These are phyloP conservation scores for Teratosphaeriaceae sp. DNA, from an alignment of 2,329 filamentous ascomycete species.

Conservation along the genomic window DNA sequence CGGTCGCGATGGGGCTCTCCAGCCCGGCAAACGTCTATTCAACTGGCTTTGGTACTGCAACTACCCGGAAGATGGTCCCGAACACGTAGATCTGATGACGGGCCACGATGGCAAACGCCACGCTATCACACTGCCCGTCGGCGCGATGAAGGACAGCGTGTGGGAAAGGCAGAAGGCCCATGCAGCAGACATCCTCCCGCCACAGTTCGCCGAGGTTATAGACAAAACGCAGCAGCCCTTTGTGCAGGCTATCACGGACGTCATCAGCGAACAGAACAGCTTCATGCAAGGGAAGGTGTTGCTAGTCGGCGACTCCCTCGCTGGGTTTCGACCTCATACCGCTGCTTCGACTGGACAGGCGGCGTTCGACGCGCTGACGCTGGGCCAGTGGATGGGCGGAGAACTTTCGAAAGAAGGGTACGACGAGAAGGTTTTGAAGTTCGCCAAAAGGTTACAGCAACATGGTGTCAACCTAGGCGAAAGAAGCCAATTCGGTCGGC, in stretches of 20 bases:
- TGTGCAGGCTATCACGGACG: slow-evolving; percentile 41
- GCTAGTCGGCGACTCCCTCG: slow-evolving; percentile 42
- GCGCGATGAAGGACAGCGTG: slow-evolving; percentile 31
- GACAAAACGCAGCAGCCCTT: slow-evolving; percentile 37
- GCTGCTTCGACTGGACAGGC: slow-evolving; percentile 43
- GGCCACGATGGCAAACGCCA: slow-evolving; percentile 36
- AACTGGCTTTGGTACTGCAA: slow-evolving; percentile 46
- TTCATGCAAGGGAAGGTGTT: slow-evolving; percentile 38
- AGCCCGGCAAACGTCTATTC: slow-evolving; percentile 35
- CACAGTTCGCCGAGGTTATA: slow-evolving; percentile 39
- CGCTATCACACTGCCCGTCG: slow-evolving; percentile 38
- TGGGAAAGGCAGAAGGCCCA: slow-evolving; percentile 34
- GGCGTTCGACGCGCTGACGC: slow-evolving; percentile 37
- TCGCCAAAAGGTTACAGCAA: slow-evolving; percentile 32
- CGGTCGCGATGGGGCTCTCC: slow-evolving; percentile 33
- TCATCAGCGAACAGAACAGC: slow-evolving; percentile 30
- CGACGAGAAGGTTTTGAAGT: slow-evolving; percentile 31
- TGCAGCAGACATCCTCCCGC: slow-evolving; percentile 29
- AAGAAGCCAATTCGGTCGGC: slow-evolving; percentile 34
- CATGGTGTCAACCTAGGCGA: slow-evolving; percentile 35
- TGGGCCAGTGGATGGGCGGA: slow-evolving; percentile 36
- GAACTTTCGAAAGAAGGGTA: slow-evolving; percentile 31
- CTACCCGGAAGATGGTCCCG: slow-evolving; percentile 32
- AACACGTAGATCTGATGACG: slow-evolving; percentile 39
- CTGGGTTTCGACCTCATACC: slow-evolving; percentile 42